Evolutionary conservation across 192 early-diverging fungal species (phyloP), one percentile per base, ranked within the genome.

Genomic region (Linnemannia exigua): DNA sequence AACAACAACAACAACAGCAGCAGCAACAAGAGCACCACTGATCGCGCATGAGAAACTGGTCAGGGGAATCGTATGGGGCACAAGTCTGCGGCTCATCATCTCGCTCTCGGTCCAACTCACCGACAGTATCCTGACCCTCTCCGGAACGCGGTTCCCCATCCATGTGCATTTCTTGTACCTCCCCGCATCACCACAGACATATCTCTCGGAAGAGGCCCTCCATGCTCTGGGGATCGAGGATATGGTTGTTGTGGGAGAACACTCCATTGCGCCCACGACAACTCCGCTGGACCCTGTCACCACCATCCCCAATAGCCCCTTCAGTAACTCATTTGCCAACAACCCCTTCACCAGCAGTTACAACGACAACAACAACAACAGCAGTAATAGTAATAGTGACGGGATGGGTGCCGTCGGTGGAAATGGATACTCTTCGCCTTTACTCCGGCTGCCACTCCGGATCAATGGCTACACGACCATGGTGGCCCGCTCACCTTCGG

Each of bases 91-190:
- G 20, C 58, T 48, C 15, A 73, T 82, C 70, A 77, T 82, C 54
- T 82, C 81, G 5, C 75, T 82, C 25, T 70, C 47, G 41, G 81
- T 77, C 47, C 81, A 82, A 35, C 36, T 77, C 36, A 73, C 81
- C 15, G 75, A 73, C 17, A 72, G 70, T 36, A 82, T 82, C 36
- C 70, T 74, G 35, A 82, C 81, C 46, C 75, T 82, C 47, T 67
- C 81, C 7, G 79, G 79, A 20, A 77, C 81, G 25, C 25, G 35
- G 22, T 54, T 51, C 2, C 81, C 81, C 1, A 66, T 82, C 58
- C 58, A 82, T 37, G 70, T 82, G 36, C 81, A 77, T 44, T 82
- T 82, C 35, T 54, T 82, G 20, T 82, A 82, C 20, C 81, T 82
- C 47, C 58, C 69, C 0, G 70, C 70, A 0, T 77, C 70, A 1